Percentiles rank a stretch among this genome's conserved stretches.
Evolutionary conservation across 1,284 basidiomycete species (phyloP).

Genomic region (Inonotus hispidus): DNA sequence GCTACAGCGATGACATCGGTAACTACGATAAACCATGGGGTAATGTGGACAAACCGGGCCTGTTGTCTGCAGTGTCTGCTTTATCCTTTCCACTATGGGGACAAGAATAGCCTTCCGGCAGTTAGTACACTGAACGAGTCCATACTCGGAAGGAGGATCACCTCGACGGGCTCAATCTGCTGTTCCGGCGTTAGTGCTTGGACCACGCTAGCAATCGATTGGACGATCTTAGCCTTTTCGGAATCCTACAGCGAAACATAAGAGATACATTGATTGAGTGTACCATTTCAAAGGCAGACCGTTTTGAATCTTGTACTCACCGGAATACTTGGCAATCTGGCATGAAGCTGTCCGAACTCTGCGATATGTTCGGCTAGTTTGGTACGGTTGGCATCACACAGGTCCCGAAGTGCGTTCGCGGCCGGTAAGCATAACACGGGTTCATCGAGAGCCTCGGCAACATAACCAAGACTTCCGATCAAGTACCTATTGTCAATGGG

Average conservation of each 20-base stretch:
- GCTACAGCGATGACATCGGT: slow-evolving; percentile 33
- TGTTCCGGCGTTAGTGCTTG: slow-evolving; percentile 77
- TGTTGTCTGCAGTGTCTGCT: slow-evolving; percentile 51
- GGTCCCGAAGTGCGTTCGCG: slow-evolving; percentile 73
- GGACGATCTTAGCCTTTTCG: slow-evolving; percentile 84
- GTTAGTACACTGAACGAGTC: slow-evolving; percentile 3
- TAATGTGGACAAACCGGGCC: slow-evolving; percentile 37
- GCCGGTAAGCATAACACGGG: slow-evolving; percentile 63
- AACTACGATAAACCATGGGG: not conserved
- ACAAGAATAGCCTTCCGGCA: slow-evolving; percentile 61
- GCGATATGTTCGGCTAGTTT: slow-evolving; percentile 77
- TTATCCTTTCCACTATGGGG: slow-evolving; percentile 69
- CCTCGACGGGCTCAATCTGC: slow-evolving; percentile 75
- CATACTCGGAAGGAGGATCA: slow-evolving; percentile 26
- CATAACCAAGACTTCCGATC: slow-evolving; percentile 61
- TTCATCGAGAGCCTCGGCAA: slow-evolving; percentile 66
- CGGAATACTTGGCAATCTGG: slow-evolving; percentile 65
- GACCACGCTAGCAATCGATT: slow-evolving; percentile 86
- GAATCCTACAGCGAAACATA: slow-evolving; percentile 48
- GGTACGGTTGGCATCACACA: slow-evolving; percentile 82
- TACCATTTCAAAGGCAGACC: slow-evolving; percentile 1
- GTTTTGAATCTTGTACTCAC: slow-evolving; percentile 38
- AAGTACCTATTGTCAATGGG: slow-evolving; percentile 43
- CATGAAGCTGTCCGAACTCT: slow-evolving; percentile 80
- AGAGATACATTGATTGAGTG: not conserved